Conservation (phyloP, 2,329 filamentous ascomycete species). For the Penicillium glabrum region DNA sequence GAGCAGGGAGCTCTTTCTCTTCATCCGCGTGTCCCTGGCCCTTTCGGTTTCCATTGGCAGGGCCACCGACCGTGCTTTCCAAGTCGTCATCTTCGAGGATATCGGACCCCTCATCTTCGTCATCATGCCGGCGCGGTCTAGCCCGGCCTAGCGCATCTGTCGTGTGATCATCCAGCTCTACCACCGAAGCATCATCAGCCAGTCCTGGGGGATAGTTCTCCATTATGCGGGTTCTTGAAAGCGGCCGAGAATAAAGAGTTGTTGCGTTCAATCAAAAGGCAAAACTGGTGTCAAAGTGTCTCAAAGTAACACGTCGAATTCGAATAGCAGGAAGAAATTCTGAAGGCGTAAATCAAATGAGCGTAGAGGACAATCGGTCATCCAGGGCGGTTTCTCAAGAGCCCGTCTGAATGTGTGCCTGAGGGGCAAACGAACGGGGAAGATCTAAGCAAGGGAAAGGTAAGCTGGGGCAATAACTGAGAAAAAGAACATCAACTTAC, state of each 20-base stretch:
- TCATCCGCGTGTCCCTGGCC: conserved; percentile 63
- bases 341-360: conserved; percentile 24
- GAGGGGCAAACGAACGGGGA: conserved; percentile 33
- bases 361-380: conserved; percentile 25
- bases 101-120: conserved; percentile 88
- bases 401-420: conserved; percentile 22
- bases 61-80: conserved; percentile 75
- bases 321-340: neutral
- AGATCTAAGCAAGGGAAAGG: conserved; percentile 10
- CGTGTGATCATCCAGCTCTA: conserved; percentile 65
- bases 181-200: conserved; percentile 16
- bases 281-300: conserved; percentile 3
- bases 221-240: conserved; percentile 80
- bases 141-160: conserved; percentile 65
- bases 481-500: conserved; percentile 12
- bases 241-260: conserved; percentile 51
- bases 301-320: conserved; percentile 3
- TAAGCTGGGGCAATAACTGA: conserved; percentile 1
- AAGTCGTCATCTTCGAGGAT: conserved; percentile 78
- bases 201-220: conserved; percentile 59
- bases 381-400: conserved; percentile 16
- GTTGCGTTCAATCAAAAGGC: neutral
- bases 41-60: conserved; percentile 72
- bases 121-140: conserved; percentile 70
- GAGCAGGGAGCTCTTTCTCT: conserved; percentile 85